Conservation (phyloP, 495 filamentous ascomycete species). For the Neurospora sublineolata region DNA sequence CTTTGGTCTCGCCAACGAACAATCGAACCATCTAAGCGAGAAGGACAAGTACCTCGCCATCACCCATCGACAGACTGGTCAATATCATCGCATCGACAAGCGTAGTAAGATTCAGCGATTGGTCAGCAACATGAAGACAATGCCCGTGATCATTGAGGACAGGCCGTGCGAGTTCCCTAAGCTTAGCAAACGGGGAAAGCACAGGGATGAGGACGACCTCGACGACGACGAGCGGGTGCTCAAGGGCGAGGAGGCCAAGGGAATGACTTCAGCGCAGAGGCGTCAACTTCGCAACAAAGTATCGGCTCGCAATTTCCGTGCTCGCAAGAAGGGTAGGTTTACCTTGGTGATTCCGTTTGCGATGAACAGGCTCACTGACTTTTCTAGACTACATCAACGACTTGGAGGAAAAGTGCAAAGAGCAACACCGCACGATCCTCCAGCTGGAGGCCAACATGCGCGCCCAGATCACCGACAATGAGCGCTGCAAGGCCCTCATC, state of each 20-base stretch:
- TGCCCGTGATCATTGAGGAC: neutral
- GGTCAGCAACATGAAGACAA: neutral
- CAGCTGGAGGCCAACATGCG: neutral
- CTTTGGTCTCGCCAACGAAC: neutral
- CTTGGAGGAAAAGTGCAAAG: neutral
- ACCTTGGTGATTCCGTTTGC: neutral
- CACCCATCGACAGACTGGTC: neutral
- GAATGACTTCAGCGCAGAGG: slow-evolving; percentile 85
- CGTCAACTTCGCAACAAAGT: slow-evolving; percentile 96
- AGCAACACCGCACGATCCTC: neutral
- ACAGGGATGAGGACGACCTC: slow-evolving; percentile 82
- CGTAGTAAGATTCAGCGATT: neutral
- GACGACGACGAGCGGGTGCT: slow-evolving; percentile 92
- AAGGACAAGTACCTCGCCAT: neutral
- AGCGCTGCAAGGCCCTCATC: neutral
- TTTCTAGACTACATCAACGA: neutral
- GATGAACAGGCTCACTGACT: neutral
- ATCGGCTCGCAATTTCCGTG: slow-evolving; percentile 91
- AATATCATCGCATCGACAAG: neutral
- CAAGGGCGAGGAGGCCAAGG: slow-evolving; percentile 94
- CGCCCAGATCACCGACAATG: neutral
- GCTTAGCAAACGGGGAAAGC: neutral
- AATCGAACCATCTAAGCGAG: neutral
- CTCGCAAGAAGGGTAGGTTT: slow-evolving; percentile 79
- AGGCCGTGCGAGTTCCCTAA: neutral